phyloP scores from a whole-genome alignment of 805 yeast species.

The Lipomyces spencermartinsiae region DNA sequence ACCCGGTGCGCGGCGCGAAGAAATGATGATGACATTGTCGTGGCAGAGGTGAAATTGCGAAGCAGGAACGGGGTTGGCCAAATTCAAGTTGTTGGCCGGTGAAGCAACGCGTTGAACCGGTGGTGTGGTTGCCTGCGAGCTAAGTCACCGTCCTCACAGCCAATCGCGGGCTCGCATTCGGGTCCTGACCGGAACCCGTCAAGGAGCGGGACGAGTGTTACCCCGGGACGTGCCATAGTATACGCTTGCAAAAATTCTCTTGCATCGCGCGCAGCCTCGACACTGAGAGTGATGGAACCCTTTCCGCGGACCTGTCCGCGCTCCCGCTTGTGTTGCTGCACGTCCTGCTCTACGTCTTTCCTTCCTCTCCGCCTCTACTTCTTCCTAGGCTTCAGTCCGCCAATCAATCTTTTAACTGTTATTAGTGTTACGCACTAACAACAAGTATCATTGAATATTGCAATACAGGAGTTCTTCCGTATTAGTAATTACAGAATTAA shows the following conservation, averaged over 20 bases:
- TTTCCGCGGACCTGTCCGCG: not conserved
- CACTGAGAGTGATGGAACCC: not conserved
- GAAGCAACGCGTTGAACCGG: not conserved
- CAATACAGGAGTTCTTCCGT: no score
- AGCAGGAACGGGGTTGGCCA: not conserved
- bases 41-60: not conserved
- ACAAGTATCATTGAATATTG: no score
- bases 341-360: not conserved
- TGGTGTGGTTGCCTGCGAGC: slow-evolving; percentile 13
- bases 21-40: slow-evolving; percentile 31
- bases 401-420: no score
- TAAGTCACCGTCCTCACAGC: not conserved
- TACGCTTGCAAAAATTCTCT: slow-evolving; percentile 19
- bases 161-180: slow-evolving; percentile 17
- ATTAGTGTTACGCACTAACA: no score
- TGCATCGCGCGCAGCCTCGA: not conserved
- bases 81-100: not conserved
- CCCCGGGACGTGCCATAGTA: slow-evolving; percentile 10
- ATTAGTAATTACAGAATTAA: no score
- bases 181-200: slow-evolving; percentile 10
- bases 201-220: slow-evolving; percentile 4
- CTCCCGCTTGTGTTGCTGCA: not conserved
- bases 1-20: slow-evolving; percentile 23
- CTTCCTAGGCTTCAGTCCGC: slow-evolving; percentile 22
- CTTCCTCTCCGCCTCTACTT: slow-evolving; percentile 17